These are phyloP conservation scores for Populus hybrid DNA, from an alignment of 441 rosid genomes.

Conservation along the genomic window DNA sequence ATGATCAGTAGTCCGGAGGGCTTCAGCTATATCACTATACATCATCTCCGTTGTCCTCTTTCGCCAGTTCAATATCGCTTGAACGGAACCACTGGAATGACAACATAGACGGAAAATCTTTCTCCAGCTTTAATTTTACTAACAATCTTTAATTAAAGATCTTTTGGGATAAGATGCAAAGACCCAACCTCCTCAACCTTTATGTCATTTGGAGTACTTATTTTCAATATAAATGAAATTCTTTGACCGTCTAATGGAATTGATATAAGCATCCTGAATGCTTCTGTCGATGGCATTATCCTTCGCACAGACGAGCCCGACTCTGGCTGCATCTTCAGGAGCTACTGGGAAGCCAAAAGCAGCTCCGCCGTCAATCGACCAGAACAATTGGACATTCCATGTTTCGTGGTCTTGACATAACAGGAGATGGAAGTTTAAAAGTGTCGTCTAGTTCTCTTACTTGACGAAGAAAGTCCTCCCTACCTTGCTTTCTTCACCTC, in stretches of 20 bases:
- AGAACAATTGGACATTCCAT: slow-evolving; percentile 76
- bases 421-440: too few relatives aligned
- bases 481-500: too few relatives aligned
- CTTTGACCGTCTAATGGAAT: slow-evolving; percentile 88
- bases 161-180: slow-evolving; percentile 78
- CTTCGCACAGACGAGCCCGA: slow-evolving; percentile 82
- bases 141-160: slow-evolving; percentile 72
- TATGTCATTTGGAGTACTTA: slow-evolving; percentile 73
- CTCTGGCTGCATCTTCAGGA: slow-evolving; percentile 77
- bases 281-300: slow-evolving; percentile 87
- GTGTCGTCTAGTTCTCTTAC: too few relatives aligned
- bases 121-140: slow-evolving; percentile 77
- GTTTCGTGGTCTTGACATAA: too few relatives aligned
- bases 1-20: slow-evolving; percentile 60
- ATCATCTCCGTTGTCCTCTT: too few relatives aligned
- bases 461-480: too few relatives aligned
- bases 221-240: slow-evolving; percentile 82
- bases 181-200: slow-evolving; percentile 68
- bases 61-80: too few relatives aligned
- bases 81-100: too few relatives aligned
- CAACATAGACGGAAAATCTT: slow-evolving; percentile 39
- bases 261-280: slow-evolving; percentile 86
- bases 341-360: slow-evolving; percentile 82
- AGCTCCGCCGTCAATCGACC: slow-evolving; percentile 91
- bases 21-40: too few relatives aligned